phyloP scores from a whole-genome alignment of 2,329 filamentous ascomycete species.

The Lachnellula willkommii region DNA sequence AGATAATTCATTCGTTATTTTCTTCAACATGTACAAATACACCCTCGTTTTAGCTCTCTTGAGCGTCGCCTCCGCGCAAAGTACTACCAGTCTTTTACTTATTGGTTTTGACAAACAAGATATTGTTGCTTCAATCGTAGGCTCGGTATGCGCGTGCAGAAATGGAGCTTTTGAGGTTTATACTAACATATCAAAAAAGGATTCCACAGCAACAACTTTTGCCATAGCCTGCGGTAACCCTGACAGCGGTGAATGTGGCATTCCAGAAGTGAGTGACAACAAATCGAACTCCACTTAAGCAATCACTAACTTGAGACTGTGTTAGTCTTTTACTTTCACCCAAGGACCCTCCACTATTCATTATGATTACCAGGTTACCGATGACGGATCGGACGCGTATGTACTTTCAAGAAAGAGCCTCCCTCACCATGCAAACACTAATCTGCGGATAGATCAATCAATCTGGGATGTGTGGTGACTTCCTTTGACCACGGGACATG shows the following conservation, averaged over 20 bases:
- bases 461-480: constrained; percentile 16
- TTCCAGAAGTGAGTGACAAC: constrained; percentile 9
- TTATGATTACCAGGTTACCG: constrained; percentile 1
- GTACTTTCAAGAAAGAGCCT: neutral
- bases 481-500: constrained; percentile 12
- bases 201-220: constrained; percentile 20
- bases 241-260: constrained; percentile 9
- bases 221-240: constrained; percentile 7
- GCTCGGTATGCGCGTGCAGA: constrained; percentile 5
- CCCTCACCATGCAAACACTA: neutral
- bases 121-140: constrained; percentile 13
- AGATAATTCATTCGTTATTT: neutral
- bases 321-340: constrained; percentile 17
- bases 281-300: neutral
- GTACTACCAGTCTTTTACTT: constrained; percentile 2
- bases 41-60: constrained; percentile 3
- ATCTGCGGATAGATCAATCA: constrained; percentile 1
- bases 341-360: constrained; percentile 23
- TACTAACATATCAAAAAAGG: constrained; percentile 4
- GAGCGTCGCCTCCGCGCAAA: constrained; percentile 2
- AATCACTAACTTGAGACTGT: neutral
- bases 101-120: constrained; percentile 4
- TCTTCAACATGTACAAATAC: constrained; percentile 6
- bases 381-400: neutral
- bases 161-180: neutral